Evolutionary conservation across 345 rosid species (phyloP).

Genomic region (Aegle marmelos): DNA sequence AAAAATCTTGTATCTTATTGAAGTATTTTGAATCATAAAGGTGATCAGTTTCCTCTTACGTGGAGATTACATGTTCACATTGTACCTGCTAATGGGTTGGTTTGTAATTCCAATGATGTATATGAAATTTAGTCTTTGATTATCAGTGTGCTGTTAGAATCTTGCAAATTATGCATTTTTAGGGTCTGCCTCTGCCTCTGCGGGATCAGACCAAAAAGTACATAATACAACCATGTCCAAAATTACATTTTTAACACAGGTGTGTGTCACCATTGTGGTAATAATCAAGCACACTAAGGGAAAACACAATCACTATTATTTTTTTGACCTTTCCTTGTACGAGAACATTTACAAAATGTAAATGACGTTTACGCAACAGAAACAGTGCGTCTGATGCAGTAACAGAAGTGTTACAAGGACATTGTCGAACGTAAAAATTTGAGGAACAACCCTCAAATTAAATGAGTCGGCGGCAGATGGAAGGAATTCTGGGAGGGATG

Average conservation of each 20-base stretch:
- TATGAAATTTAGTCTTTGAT: no score
- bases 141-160: no score
- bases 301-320: not conserved
- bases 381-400: not conserved
- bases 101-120: not conserved
- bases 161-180: no score
- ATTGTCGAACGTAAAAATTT: not conserved
- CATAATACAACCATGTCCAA: not conserved
- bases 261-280: not conserved
- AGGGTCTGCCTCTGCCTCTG: no score
- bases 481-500: constrained; percentile 21
- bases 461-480: constrained; percentile 16
- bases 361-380: not conserved
- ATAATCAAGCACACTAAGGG: not conserved
- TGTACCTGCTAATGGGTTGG: not conserved
- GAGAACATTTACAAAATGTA: not conserved
- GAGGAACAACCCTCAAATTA: not conserved
- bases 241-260: no score
- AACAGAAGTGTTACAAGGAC: not conserved
- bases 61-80: not conserved
- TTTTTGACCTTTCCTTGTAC: not conserved
- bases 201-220: not conserved
- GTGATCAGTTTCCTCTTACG: not conserved
- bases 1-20: not conserved
- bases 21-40: not conserved